Base-by-base conservation (phyloP, 495 filamentous ascomycete genomes). In the Xylaria curta region DNA sequence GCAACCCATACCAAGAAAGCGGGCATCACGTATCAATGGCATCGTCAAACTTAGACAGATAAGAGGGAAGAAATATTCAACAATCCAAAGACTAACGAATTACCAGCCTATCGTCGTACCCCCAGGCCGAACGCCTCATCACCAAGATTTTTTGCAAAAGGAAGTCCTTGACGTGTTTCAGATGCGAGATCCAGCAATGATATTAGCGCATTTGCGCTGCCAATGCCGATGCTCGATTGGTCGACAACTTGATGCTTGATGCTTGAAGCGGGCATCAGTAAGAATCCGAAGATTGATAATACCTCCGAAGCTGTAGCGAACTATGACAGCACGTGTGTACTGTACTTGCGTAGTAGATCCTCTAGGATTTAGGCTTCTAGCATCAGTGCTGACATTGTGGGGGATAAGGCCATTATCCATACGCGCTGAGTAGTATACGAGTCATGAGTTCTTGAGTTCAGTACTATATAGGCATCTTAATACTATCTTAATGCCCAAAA, bases 381-480 rank as follows among this genome's bases (percentile, higher is more conserved):
- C 53, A 26, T n/a, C 64, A 66, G 64, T 47, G 64, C 64, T 67
- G 49, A 56, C 49, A 31, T 40, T 67, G 65, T 36, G 65, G 65
- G 64, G 65, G 65, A 42, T 56, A 44, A 24, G 44, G 49, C 65
- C 49, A 67, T 67, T 21, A 28, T 54, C 36, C 49, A 42, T 26
- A 56, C 49, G 33, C 49, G 12, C 3, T 28, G 19, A 49, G 56
- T 56, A 5, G 13, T 31, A 51, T 21, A 66, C 46, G 17, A n/a
- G 28, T 66, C 44, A 67, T 56, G 49, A 42, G n/a, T 36, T 33
- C 49, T 54, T n/a, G 33, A 42, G 21, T 51, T 49, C n/a, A 9
- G 15, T n/a, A 28, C 42, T 46, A 46, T 17, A 13, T 42, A 63
- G 17, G 21, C 60, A 44, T 24, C n/a, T 33, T 24, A 38, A 65